phyloP scores from a whole-genome alignment of 352 stramenopile genomes.

The Globisporangium paddicum region DNA sequence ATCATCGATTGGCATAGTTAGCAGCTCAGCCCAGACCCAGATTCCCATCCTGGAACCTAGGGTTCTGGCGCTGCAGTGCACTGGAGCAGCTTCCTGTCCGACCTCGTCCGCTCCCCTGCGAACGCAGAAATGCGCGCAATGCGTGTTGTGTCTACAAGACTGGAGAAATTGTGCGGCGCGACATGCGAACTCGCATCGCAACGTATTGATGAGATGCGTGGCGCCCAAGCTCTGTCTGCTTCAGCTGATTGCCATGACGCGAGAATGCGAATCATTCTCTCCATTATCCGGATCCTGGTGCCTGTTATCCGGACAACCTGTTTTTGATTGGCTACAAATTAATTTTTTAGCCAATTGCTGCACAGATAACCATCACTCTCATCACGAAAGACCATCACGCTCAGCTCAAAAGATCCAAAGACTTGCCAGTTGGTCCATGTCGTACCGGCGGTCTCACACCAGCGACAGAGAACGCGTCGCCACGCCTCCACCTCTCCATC shows the following conservation, averaged over 20 bases:
- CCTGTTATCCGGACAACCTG: not conserved
- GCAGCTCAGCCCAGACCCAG: no score
- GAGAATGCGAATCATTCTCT: not conserved
- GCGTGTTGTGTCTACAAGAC: no score
- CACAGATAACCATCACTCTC: not conserved
- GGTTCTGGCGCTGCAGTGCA: not conserved
- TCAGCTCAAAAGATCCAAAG: no score
- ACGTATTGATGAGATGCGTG: not conserved
- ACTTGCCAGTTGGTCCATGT: not conserved
- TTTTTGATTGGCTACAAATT: not conserved
- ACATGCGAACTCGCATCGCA: no score
- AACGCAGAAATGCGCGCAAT: not conserved
- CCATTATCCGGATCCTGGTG: not conserved
- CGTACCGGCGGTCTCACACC: not conserved
- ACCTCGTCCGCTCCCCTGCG: not conserved
- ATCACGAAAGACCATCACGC: no score
- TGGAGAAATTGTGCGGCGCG: no score
- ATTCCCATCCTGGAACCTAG: no score
- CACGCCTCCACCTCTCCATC: not conserved
- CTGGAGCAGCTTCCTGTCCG: not conserved
- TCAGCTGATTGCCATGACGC: not conserved
- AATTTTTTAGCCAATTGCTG: not conserved
- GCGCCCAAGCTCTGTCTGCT: not conserved
- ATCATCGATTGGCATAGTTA: no score
- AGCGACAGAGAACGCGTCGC: not conserved